These are phyloP conservation scores for Cytospora leucostoma DNA, from an alignment of 2,329 filamentous ascomycete genomes.

Conservation along the genomic window DNA sequence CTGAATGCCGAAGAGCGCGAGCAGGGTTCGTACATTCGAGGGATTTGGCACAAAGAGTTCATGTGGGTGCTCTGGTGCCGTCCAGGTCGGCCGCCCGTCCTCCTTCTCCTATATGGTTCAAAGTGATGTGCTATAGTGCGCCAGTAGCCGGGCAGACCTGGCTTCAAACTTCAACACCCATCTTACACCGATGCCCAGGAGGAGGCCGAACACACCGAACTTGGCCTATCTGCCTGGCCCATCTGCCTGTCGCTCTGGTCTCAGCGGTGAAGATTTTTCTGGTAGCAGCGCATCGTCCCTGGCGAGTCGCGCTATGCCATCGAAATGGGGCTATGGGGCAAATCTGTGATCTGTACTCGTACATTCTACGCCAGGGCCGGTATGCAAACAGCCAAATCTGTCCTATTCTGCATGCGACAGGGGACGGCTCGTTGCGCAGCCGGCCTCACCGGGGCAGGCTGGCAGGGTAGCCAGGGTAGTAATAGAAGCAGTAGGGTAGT, in stretches of 20 bases:
- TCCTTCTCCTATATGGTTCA: no score
- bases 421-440: no score
- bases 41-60: no score
- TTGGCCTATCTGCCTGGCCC: background rate
- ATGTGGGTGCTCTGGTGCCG: no score
- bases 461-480: no score
- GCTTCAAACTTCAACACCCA: no score
- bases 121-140: no score
- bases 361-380: background rate
- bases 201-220: background rate
- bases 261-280: background rate
- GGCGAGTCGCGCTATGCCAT: background rate
- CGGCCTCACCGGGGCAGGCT: no score
- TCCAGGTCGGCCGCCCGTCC: no score
- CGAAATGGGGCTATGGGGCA: background rate
- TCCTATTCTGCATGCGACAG: no score
- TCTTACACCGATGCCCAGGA: background rate
- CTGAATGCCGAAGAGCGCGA: constrained; percentile 19
- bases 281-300: background rate
- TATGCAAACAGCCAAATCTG: background rate
- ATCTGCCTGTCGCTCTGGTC: background rate
- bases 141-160: no score
- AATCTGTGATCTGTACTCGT: background rate
- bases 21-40: background rate
- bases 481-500: background rate